A percentile compares a stretch with the other conserved stretches of the same genome.
Conservation (phyloP, 257 asterid species). For the Gentiana dahurica region DNA sequence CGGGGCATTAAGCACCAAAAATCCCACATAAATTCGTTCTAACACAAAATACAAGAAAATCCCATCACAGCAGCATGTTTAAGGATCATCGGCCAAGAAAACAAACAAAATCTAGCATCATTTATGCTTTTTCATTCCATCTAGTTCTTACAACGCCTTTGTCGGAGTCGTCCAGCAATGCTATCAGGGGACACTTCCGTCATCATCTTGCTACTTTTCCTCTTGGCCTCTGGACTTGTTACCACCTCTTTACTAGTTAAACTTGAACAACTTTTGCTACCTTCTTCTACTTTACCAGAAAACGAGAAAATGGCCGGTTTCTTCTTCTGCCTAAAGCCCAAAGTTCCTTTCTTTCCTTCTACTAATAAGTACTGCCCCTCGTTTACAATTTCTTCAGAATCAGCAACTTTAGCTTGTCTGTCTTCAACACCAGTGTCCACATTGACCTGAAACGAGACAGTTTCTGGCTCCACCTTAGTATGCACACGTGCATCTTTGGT, state of each 20-base stretch:
- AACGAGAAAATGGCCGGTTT: background rate
- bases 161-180: conserved; percentile 55
- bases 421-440: background rate
- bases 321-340: background rate
- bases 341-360: background rate
- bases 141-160: conserved; percentile 19
- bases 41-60: too few relatives aligned
- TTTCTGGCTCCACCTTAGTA: background rate
- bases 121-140: too few relatives aligned
- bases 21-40: too few relatives aligned
- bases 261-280: background rate
- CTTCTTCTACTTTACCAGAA: conserved; percentile 2
- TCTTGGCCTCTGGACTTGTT: conserved; percentile 23
- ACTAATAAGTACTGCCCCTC: background rate
- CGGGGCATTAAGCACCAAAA: too few relatives aligned
- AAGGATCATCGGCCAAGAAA: too few relatives aligned
- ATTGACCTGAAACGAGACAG: background rate
- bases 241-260: background rate
- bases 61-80: too few relatives aligned
- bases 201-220: conserved; percentile 21
- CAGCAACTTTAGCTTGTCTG: background rate
- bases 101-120: too few relatives aligned
- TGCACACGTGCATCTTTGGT: background rate
- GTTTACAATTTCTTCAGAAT: background rate
- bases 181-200: conserved; percentile 32